Conservation (phyloP, 164 flowering plant species). For the Tinospora cordifolia region DNA sequence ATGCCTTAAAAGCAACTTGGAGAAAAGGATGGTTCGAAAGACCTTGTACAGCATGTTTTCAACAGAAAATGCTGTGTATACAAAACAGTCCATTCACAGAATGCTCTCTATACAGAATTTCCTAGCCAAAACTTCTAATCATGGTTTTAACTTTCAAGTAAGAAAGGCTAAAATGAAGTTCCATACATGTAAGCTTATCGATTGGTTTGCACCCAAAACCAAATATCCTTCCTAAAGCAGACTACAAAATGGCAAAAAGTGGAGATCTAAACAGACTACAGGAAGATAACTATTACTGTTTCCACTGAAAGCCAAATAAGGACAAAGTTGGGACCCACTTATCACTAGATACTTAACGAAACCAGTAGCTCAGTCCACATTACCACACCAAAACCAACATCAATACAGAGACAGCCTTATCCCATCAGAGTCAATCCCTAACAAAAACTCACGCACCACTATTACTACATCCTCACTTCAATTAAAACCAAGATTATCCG, state of each 20-base stretch:
- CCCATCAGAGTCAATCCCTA: not conserved
- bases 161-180: not conserved
- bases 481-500: too few species aligned
- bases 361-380: not conserved
- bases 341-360: not conserved
- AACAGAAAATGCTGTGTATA: not conserved
- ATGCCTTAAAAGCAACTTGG: not conserved
- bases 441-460: not conserved
- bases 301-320: not conserved
- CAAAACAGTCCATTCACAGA: not conserved
- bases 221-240: not conserved
- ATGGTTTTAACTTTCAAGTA: not conserved
- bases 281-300: not conserved
- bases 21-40: not conserved
- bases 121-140: not conserved
- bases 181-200: not conserved
- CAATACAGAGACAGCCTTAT: not conserved
- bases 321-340: not conserved
- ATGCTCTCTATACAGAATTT: not conserved
- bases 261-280: not conserved
- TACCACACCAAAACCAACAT: not conserved
- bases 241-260: not conserved
- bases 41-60: too few species aligned
- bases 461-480: not conserved
- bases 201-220: not conserved